Evolutionary conservation across 2,329 filamentous ascomycete genomes (phyloP).

Genomic region (Dothidotthia symphoricarpi): DNA sequence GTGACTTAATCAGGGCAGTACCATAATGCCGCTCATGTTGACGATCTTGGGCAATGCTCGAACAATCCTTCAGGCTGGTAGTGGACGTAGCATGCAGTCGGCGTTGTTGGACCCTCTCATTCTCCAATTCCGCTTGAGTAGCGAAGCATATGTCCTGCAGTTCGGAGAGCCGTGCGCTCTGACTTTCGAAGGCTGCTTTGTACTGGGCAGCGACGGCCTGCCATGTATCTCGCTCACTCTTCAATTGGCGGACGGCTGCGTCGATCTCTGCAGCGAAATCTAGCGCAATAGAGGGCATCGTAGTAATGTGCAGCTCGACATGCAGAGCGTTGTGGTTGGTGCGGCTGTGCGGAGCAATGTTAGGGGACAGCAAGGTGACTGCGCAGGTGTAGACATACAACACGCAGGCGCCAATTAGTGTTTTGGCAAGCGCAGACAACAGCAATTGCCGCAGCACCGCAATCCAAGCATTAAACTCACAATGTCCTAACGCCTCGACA

Average conservation of each 20-base stretch:
- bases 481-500: constrained; percentile 62
- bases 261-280: constrained; percentile 12
- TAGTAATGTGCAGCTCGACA: constrained; percentile 21
- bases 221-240: constrained; percentile 33
- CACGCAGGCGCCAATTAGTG: neutral
- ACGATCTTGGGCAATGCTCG: neutral
- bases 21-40: constrained; percentile 9
- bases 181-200: constrained; percentile 29
- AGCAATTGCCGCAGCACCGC: neutral
- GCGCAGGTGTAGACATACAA: no score
- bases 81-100: constrained; percentile 6
- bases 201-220: constrained; percentile 27
- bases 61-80: neutral
- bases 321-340: constrained; percentile 1
- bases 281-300: constrained; percentile 6
- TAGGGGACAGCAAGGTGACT: constrained; percentile 3
- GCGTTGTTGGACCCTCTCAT: constrained; percentile 23
- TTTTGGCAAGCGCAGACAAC: neutral
- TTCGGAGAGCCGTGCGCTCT: constrained; percentile 23
- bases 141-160: constrained; percentile 31
- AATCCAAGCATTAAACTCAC: constrained; percentile 52
- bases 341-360: neutral
- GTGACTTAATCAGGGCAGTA: constrained; percentile 13
- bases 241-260: constrained; percentile 21
- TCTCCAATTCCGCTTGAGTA: constrained; percentile 35